Base-by-base conservation (phyloP, 805 yeast species). In the Metschnikowia corniflorae region DNA sequence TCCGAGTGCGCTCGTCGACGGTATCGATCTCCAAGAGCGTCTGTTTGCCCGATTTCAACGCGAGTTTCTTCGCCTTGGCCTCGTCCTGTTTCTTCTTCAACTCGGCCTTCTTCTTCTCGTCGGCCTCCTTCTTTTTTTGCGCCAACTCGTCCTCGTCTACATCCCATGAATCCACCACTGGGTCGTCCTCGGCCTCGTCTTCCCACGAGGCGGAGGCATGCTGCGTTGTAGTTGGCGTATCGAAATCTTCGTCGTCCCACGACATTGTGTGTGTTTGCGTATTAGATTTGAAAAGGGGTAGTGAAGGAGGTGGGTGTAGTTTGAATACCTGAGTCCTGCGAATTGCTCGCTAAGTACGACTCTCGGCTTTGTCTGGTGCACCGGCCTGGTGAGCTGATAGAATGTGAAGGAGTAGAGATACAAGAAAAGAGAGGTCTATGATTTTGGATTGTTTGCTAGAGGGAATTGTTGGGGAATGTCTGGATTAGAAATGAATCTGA, bases 171-270 rank as follows among this genome's bases (percentile, higher is more conserved):
- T 78, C 97, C 44, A 63, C 57, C 33, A 83, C 61, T n/a, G 85
- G 81, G 33, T 84, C 93, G 43, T 84, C 94, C 32, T 79, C 82
- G 33, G 75, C 83, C 45, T 80, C 89, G 44, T 82, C 93, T 60
- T 87, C 95, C 86, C 95, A 86, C 25, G 86, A 77, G 32, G 77
- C 81, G 40, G 79, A 73, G 25, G 51, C 50, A 22, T 75, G 75
- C 28, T 60, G 63, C 16, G 70, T 54, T 24, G 57, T 40, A 30
- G 78, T 62, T 27, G 87, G 78, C 44, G 82, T 78, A 39, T 80
- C 91, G 58, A 86, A 83, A 55, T 85, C 95, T 68, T 88, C 96
- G 78, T 87, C 95, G 75, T 87, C 96, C 76, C 79, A 71, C 39
- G 76, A 70, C 64, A 66, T 78, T 13, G 24, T 31, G n/a, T 14